Evolutionary conservation across 352 stramenopile species (phyloP), one percentile per base, ranked within the genome.

Genomic region (Globisporangium echinulatum): DNA sequence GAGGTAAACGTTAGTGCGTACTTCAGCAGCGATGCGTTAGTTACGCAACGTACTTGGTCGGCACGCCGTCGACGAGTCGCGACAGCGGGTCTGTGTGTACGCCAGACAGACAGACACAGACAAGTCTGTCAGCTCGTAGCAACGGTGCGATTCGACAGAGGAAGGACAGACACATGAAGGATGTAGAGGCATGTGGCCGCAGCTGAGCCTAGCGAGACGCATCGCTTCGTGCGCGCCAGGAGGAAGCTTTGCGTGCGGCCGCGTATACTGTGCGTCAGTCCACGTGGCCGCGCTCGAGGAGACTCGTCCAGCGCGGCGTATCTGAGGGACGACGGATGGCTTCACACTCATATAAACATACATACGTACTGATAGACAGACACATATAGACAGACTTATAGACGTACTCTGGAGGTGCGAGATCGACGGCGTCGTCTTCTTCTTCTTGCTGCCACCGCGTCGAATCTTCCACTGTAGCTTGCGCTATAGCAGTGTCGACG

Each of bases 351-450:
- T 3, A 33, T 1, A 33, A 33, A 33, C 25, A 3, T 33, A 33
- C 25, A 33, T 33, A 33, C 25, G 25, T 33, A 33, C 25, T 33
- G 25, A 33, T 33, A 33, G 25, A 33, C 25, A 33, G 25, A 33
- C 13, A 71, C 49, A 61, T 7, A 49, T 52, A 52, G 1, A 56
- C 52, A 56, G 19, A 62, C 50, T 2, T 44, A 13, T 44, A 44
- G 40, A 44, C 82, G 64, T 87, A 91, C 77, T 72, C 36, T 86
- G 77, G 33, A 89, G 61, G 62, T 91, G 82, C 15, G 69, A 59
- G 59, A 85, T 82, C 10, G 82, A 91, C 59, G 82, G 75, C 9
- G 74, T 71, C n/a, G 66, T 65, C 61, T 71, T 85, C 54, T 83
- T 88, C 56, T 82, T 88, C 49, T 76, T 72, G 50, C 54, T 64